A percentile compares a stretch with the other conserved stretches of the same genome.
These are phyloP conservation scores for Mycena rosella DNA, from an alignment of 768 basidiomycete genomes.

Conservation along the genomic window DNA sequence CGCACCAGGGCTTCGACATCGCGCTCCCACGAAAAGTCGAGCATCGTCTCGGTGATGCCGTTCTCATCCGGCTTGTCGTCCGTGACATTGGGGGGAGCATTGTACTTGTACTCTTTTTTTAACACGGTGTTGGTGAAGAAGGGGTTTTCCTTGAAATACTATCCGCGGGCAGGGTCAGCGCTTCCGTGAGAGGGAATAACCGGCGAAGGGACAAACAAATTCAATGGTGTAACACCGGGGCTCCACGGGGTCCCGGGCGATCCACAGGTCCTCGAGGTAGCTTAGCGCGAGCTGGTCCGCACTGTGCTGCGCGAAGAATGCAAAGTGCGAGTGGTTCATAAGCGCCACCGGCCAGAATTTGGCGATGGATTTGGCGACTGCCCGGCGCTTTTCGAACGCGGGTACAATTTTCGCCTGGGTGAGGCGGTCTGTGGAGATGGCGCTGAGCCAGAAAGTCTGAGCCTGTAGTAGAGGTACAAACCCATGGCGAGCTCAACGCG, in stretches of 20 bases:
- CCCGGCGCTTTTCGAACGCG: conserved; percentile 79
- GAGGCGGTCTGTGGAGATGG: conserved; percentile 66
- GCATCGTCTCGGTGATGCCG: conserved; percentile 82
- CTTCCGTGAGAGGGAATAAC: not conserved
- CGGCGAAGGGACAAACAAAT: conserved; percentile 73
- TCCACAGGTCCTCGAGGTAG: conserved; percentile 89
- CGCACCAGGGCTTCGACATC: conserved; percentile 76
- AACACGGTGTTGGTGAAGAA: conserved; percentile 82
- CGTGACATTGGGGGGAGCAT: conserved; percentile 64
- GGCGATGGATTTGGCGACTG: conserved; percentile 71
- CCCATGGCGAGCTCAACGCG: conserved; percentile 81
- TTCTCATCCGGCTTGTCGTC: conserved; percentile 75
- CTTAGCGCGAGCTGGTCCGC: conserved; percentile 86
- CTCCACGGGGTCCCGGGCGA: conserved; percentile 78
- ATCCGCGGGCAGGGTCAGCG: not conserved
- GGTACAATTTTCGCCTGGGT: conserved; percentile 68
- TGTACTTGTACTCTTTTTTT: conserved; percentile 86
- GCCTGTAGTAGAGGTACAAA: conserved; percentile 51
- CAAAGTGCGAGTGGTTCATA: conserved; percentile 76
- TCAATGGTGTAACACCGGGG: conserved; percentile 87
- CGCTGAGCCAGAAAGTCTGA: conserved; percentile 3
- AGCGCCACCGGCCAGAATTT: conserved; percentile 92
- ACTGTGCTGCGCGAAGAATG: conserved; percentile 76
- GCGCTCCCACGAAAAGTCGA: conserved; percentile 85
- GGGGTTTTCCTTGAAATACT: conserved; percentile 91